Conservation (phyloP, 2,329 filamentous ascomycete genomes). For the Alternaria sp. region DNA sequence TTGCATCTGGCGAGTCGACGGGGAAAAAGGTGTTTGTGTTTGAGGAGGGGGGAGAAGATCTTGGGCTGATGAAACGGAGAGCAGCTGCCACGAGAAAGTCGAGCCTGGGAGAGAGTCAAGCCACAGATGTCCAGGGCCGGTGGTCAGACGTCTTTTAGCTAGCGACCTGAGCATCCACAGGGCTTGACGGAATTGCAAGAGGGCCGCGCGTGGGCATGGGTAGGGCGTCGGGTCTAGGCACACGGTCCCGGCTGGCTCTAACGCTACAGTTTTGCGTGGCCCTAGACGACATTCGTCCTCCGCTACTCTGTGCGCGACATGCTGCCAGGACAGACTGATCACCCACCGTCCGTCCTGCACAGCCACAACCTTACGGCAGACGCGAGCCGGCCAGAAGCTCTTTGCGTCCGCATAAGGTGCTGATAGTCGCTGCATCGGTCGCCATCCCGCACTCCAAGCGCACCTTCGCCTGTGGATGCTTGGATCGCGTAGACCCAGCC, state of each 20-base stretch:
- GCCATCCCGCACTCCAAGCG: slow-evolving; percentile 36
- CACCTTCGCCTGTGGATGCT: slow-evolving; percentile 29
- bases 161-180: slow-evolving; percentile 34
- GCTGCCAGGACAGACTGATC: slow-evolving; percentile 24
- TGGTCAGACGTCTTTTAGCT: slow-evolving; percentile 51
- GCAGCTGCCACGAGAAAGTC: slow-evolving; percentile 44
- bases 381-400: slow-evolving; percentile 39
- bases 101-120: slow-evolving; percentile 39
- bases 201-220: slow-evolving; percentile 40
- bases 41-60: slow-evolving; percentile 20
- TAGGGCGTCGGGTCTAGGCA: slow-evolving; percentile 37
- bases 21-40: not conserved
- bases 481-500: slow-evolving; percentile 37
- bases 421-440: slow-evolving; percentile 48
- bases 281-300: slow-evolving; percentile 23
- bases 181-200: slow-evolving; percentile 32
- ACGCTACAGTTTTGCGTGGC: slow-evolving; percentile 33
- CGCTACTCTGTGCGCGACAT: slow-evolving; percentile 23
- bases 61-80: slow-evolving; percentile 46
- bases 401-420: slow-evolving; percentile 33
- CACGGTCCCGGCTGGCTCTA: slow-evolving; percentile 30
- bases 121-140: slow-evolving; percentile 42
- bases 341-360: slow-evolving; percentile 40
- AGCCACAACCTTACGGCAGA: slow-evolving; percentile 49
- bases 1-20: slow-evolving; percentile 13